These are phyloP conservation scores for Phytophthora chlamydospora DNA, from an alignment of 352 stramenopile species.

Conservation along the genomic window DNA sequence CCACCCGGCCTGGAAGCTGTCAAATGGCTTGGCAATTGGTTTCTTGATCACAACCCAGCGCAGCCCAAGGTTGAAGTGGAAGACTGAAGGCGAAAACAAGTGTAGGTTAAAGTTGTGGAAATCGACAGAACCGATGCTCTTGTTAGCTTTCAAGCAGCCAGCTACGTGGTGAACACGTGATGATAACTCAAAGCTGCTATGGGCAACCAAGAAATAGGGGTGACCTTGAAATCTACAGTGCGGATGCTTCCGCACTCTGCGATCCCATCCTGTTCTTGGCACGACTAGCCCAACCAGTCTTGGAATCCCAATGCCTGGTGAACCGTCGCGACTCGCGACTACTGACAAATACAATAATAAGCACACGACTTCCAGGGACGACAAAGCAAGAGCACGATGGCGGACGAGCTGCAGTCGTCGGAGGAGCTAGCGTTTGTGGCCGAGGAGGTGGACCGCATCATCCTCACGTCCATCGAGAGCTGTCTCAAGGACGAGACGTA, in stretches of 20 bases:
- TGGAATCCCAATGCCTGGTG: neutral
- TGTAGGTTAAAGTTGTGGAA: too few relatives aligned
- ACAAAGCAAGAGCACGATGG: slow-evolving; percentile 38
- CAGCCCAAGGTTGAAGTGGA: slow-evolving; percentile 74
- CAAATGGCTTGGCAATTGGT: slow-evolving; percentile 83
- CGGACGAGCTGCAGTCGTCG: slow-evolving; percentile 87
- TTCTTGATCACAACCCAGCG: slow-evolving; percentile 88
- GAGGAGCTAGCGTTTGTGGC: slow-evolving; percentile 92
- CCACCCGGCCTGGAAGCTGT: slow-evolving; percentile 76
- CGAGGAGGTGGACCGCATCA: slow-evolving; percentile 91
- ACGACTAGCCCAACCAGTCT: too few relatives aligned
- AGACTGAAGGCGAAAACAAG: slow-evolving; percentile 20
- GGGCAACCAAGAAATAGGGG: too few relatives aligned
- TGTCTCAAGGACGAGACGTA: slow-evolving; percentile 90
- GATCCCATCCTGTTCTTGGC: too few relatives aligned
- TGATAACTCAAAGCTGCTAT: too few relatives aligned
- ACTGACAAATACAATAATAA: neutral
- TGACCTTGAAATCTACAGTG: too few relatives aligned
- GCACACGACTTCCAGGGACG: neutral
- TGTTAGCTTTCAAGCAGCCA: too few relatives aligned
- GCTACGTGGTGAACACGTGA: too few relatives aligned
- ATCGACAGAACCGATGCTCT: too few relatives aligned
- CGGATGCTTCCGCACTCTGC: too few relatives aligned
- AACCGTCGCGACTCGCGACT: slow-evolving; percentile 50
- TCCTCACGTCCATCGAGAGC: slow-evolving; percentile 78